Percentiles rank a stretch among this genome's conserved stretches.
These are phyloP conservation scores for Amylocarpus encephaloides DNA, from an alignment of 2,329 filamentous ascomycete species.

Conservation along the genomic window DNA sequence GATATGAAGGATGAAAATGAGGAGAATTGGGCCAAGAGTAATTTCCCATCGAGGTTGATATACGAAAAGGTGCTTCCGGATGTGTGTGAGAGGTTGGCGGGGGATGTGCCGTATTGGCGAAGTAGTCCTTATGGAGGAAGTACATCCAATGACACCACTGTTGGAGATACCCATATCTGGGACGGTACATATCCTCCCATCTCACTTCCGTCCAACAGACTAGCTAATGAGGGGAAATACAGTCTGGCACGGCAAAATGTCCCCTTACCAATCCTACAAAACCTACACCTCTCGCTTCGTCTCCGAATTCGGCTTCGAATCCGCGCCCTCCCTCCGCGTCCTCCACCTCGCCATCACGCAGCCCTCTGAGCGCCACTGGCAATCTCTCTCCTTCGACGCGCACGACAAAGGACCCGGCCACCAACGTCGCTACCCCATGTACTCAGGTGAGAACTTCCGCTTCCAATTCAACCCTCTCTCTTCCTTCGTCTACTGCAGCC, in stretches of 20 bases:
- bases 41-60: constrained; percentile 26
- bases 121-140: constrained; percentile 80
- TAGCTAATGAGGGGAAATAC: too few relatives aligned
- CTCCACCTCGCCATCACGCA: constrained; percentile 45
- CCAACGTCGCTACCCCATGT: constrained; percentile 42
- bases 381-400: constrained; percentile 47
- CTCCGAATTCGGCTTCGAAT: constrained; percentile 50
- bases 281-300: constrained; percentile 46
- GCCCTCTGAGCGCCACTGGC: constrained; percentile 41
- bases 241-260: constrained; percentile 48
- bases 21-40: constrained; percentile 24
- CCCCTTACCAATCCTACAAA: constrained; percentile 44
- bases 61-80: constrained; percentile 64
- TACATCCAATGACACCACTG: constrained; percentile 49
- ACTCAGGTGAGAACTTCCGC: constrained; percentile 27
- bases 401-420: constrained; percentile 50
- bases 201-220: too few relatives aligned
- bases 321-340: constrained; percentile 39
- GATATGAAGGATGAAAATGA: constrained; percentile 19
- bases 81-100: constrained; percentile 59
- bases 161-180: constrained; percentile 51
- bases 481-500: constrained; percentile 26
- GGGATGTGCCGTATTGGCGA: constrained; percentile 68
- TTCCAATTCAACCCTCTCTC: constrained; percentile 23
- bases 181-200: constrained; percentile 25